Conservation (phyloP, 73 alveolate species). For the Effrenium voratum region DNA sequence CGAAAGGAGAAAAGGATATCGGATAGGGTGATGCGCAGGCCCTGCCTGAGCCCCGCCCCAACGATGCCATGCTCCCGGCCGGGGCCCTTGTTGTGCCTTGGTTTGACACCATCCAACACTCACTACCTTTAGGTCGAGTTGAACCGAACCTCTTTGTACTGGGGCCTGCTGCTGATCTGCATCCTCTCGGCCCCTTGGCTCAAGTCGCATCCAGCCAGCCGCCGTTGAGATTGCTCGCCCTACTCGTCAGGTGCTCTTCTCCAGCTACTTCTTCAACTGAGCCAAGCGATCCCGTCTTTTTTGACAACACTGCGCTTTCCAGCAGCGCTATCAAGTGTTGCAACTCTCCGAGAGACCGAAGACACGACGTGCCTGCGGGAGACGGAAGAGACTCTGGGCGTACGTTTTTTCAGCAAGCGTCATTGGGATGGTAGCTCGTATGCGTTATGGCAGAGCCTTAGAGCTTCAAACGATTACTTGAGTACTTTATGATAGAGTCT, state of each 20-base stretch:
- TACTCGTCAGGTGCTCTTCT: background rate
- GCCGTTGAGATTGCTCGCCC: background rate
- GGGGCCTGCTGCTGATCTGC: slow-evolving; percentile 46
- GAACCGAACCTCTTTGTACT: slow-evolving; percentile 16
- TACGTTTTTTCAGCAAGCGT: too few relatives aligned
- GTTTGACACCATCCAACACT: background rate
- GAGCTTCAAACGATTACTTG: too few relatives aligned
- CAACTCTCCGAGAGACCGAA: too few relatives aligned
- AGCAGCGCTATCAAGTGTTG: too few relatives aligned
- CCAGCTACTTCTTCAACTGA: slow-evolving; percentile 66
- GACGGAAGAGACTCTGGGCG: too few relatives aligned
- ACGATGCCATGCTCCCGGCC: slow-evolving; percentile 24
- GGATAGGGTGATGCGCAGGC: background rate
- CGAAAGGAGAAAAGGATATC: background rate
- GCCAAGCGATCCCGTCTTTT: too few relatives aligned
- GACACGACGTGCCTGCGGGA: too few relatives aligned
- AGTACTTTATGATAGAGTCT: too few relatives aligned
- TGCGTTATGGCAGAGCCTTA: too few relatives aligned
- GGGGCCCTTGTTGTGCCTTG: background rate
- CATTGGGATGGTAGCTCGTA: too few relatives aligned
- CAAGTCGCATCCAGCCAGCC: background rate
- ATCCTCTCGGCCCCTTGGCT: background rate
- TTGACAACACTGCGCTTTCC: too few relatives aligned
- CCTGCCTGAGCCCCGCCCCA: slow-evolving; percentile 23
- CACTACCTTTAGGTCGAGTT: background rate